These are phyloP conservation scores for Prunella vulgaris DNA, from an alignment of 257 asterid genomes.

Conservation along the genomic window DNA sequence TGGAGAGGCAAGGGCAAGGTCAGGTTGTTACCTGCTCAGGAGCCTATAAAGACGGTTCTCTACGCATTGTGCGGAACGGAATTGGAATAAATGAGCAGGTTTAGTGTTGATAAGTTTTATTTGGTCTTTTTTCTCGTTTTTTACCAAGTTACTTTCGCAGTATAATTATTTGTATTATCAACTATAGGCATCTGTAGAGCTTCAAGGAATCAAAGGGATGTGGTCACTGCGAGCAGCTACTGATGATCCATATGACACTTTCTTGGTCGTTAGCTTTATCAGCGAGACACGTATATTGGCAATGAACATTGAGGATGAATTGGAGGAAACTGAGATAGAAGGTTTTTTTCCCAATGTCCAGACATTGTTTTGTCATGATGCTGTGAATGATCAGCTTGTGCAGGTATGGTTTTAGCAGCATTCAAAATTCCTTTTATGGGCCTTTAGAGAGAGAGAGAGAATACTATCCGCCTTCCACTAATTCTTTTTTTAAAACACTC, in stretches of 20 bases:
- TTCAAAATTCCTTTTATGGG: conserved; percentile 5
- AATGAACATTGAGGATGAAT: conserved; percentile 88
- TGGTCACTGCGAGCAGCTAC: conserved; percentile 88
- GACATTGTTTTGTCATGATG: conserved; percentile 91
- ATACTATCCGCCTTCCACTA: background rate
- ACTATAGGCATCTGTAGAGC: conserved; percentile 86
- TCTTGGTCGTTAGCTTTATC: conserved; percentile 90
- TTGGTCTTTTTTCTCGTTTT: background rate
- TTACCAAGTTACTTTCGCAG: background rate
- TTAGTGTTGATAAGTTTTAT: conserved; percentile 7
- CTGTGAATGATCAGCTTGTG: conserved; percentile 74
- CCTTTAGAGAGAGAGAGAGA: background rate
- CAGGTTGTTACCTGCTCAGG: conserved; percentile 99
- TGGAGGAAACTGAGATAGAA: conserved; percentile 94
- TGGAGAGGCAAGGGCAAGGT: conserved; percentile 98
- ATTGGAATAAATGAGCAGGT: conserved; percentile 95
- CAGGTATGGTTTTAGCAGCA: conserved; percentile 48
- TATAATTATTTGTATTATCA: conserved; percentile 14
- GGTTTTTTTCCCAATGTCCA: conserved; percentile 76
- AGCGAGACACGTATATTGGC: conserved; percentile 92
- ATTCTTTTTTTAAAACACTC: background rate
- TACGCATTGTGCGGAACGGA: conserved; percentile 89
- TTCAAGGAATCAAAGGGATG: conserved; percentile 97
- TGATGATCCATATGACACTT: conserved; percentile 81
- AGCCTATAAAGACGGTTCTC: conserved; percentile 91